Percentiles rank a stretch among this genome's conserved stretches.
Conservation (phyloP, 202 grass and related monocot species). For the Panicum virgatum region DNA sequence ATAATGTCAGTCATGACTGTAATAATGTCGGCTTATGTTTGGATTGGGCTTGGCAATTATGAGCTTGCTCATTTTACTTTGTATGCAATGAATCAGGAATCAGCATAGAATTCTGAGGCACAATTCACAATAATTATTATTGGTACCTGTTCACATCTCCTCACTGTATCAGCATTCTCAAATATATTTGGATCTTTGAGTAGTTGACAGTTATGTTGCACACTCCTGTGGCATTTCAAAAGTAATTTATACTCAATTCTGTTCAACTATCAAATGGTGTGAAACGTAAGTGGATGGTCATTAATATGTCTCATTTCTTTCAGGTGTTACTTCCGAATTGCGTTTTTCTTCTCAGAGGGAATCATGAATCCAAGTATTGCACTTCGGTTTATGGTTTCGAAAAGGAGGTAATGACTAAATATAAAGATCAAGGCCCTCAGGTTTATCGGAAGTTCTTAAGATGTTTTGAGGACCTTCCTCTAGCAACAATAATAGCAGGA, state of each 20-base stretch:
- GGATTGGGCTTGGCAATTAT: neutral
- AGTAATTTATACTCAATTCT: neutral
- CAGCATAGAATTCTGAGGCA: neutral
- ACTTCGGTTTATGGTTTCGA: constrained; percentile 97
- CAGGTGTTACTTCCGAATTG: constrained; percentile 71
- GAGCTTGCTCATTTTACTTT: neutral
- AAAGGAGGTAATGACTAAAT: constrained; percentile 82
- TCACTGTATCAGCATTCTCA: neutral
- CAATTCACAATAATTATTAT: neutral
- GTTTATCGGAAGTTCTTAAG: constrained; percentile 92
- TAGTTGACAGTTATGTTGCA: neutral
- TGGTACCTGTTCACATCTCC: neutral
- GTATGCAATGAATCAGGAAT: neutral
- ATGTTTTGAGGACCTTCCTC: constrained; percentile 95
- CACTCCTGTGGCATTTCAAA: neutral
- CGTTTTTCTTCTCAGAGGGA: constrained; percentile 85
- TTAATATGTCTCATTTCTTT: constrained; percentile 24
- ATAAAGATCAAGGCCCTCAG: constrained; percentile 72
- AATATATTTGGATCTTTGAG: neutral
- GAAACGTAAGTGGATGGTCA: neutral
- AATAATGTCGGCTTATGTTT: neutral
- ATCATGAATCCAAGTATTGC: constrained; percentile 98
- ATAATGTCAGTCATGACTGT: neutral
- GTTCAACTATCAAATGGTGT: neutral
- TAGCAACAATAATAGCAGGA: constrained; percentile 89